Evolutionary conservation across 257 asterid species (phyloP), one percentile per base, ranked within the genome.

Genomic region (Forsythia suspensa): DNA sequence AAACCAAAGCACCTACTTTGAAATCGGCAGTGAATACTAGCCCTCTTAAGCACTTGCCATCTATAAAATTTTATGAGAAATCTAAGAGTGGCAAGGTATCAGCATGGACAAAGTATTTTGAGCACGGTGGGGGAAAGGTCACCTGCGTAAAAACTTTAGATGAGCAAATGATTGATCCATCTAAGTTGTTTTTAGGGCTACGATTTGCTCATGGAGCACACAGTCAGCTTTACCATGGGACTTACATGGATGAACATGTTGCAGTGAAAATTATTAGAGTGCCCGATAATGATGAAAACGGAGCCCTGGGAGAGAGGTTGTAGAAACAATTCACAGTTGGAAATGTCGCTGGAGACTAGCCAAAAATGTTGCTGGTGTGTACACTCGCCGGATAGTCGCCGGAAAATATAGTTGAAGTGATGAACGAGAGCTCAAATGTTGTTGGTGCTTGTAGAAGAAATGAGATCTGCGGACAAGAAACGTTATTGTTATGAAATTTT

Each of bases 181-280:
- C 94, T 0, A 84, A 87, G 86, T 76, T 91, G 39, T 85, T 84
- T 66, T 82, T 91, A n/a, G 96, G 96, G 57, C 65, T 81, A 8
- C 88, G 84, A 72, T 89, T 89, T 80, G 91, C 94, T n/a, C 92
- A 89, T 55, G 96, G 94, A 44, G 90, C 94, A 0, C 87, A 91
- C 63, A 91, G 92, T 76, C 89, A 86, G 78, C 91, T 91, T 55
- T 91, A 91, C 80, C 96, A 81, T 68, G 93, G 96, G 74, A 76
- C 75, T 16, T 91, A 91, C 71, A 81, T 63, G 84, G 96, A 84
- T 12, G 82, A 89, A 57, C 86, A 91, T 2, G 92, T 91, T 73
- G 94, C 94, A 0, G 89, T 91, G 18, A 91, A 91, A 52, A 83
- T 91, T 24, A 90, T 89, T 44, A 81, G 85, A 80, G 85, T 91